Base-by-base conservation (phyloP, 371 early-diverging fungal species). In the Capillidium heterosporum region DNA sequence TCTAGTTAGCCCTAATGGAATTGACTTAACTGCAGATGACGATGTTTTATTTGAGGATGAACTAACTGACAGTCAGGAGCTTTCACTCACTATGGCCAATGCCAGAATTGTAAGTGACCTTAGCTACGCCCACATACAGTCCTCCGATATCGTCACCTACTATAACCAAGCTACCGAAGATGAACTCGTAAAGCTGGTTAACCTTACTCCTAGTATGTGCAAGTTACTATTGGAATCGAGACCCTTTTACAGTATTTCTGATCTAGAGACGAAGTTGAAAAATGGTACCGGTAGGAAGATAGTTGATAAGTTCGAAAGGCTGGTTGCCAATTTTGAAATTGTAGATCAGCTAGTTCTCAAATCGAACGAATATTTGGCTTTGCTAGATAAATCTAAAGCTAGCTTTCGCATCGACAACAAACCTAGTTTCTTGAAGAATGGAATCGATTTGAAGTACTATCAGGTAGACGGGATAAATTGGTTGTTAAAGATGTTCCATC, bases 391-490 rank as follows among this genome's bases (percentile, higher is more conserved):
- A 2, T 21, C 39, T 51, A 15, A 31, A 31, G 21, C 7, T 13
- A 32, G n/a, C 11, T 4, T 32, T 2, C 19, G 35, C 8, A 28
- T 51, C 2, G 11, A 11, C 19, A n/a, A 21, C 23, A 51, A 51
- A 35, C 52, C 52, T 27, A 1, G 5, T 1, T 51, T 51, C 21
- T 39, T 32, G 8, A 13, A 42, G 13, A 23, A 54, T 17, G 55
- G 29, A 13, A 54, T 54, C n/a, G 24, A n/a, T 11, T 42, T 54
- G 8, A 54, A 54, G 26, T 7, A 21, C 15, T 94, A 99, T 65
- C 99, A 99, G 68, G 61, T 98, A n/a, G 87, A 93, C 60, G 99
- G 99, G 21, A 74, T 99, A 26, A 99, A 98, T 69, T 99, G 99
- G 99, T 85, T 99, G 76, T 82, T 99, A 23, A 92, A 88, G 0